Evolutionary conservation across 352 stramenopile genomes (phyloP).

Genomic region (Pythium folliculosum): DNA sequence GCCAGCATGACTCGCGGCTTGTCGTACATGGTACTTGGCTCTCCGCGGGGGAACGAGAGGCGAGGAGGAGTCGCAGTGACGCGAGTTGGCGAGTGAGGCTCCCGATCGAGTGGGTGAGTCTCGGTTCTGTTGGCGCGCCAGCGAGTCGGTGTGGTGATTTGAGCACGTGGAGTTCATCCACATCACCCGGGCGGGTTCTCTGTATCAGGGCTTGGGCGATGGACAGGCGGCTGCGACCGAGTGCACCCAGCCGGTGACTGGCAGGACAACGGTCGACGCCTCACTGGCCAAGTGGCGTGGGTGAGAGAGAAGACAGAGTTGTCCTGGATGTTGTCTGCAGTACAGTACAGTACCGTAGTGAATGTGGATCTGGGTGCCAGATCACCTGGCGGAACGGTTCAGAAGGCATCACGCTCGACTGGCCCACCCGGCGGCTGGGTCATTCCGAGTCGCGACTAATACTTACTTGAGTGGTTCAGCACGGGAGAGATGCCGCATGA

Average conservation of each 20-base stretch:
- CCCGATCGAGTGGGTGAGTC: background rate
- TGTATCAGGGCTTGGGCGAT: background rate
- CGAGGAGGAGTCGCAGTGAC: background rate
- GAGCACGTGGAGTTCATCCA: background rate
- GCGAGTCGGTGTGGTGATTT: no score
- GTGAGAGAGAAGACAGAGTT: background rate
- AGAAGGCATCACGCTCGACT: no score
- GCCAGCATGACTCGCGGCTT: background rate
- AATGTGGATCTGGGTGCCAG: no score
- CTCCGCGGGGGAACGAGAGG: no score
- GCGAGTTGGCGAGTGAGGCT: background rate
- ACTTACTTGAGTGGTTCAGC: no score
- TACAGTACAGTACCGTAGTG: no score
- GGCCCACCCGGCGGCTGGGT: no score
- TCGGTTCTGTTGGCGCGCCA: no score
- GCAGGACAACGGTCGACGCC: background rate
- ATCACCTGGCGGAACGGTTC: no score
- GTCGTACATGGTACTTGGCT: background rate
- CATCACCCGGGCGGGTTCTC: no score
- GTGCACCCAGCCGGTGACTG: background rate
- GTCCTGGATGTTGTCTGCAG: background rate
- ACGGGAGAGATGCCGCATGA: no score
- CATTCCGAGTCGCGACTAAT: no score
- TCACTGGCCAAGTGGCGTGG: background rate
- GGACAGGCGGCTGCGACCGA: background rate